Evolutionary conservation across 2,329 filamentous ascomycete species (phyloP).

Genomic region (Fusarium poae): DNA sequence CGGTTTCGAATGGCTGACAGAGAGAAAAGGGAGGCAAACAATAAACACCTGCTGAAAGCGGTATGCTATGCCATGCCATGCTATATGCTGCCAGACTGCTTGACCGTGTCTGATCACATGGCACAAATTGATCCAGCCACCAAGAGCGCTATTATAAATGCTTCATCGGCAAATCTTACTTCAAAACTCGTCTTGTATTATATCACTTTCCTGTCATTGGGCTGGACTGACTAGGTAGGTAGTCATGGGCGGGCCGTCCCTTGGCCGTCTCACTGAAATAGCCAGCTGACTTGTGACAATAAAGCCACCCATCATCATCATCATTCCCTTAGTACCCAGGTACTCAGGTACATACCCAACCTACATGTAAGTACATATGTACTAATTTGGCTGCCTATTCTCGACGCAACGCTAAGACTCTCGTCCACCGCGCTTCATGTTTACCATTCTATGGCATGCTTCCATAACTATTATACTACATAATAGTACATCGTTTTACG

Average conservation of each 20-base stretch:
- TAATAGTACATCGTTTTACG: conserved; percentile 13
- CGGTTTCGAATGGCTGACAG: conserved; percentile 18
- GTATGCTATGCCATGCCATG: background rate
- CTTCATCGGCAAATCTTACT: conserved; percentile 20
- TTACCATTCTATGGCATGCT: conserved; percentile 24
- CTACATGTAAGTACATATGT: background rate
- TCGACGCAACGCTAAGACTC: conserved; percentile 34
- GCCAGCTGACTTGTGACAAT: conserved; percentile 37
- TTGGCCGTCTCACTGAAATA: conserved; percentile 41
- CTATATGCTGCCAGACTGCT: conserved; percentile 1
- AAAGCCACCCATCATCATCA: background rate
- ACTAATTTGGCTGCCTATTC: conserved; percentile 17
- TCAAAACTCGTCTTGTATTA: conserved; percentile 3
- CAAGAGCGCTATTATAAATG: conserved; percentile 1
- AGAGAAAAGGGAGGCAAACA: background rate
- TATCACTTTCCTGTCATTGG: conserved; percentile 21
- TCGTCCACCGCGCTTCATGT: conserved; percentile 19
- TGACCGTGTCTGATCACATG: conserved; percentile 24
- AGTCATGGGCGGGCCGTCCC: conserved; percentile 48
- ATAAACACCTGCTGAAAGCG: conserved; percentile 27
- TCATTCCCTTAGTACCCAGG: background rate
- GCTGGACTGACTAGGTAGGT: conserved; percentile 19
- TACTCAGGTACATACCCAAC: background rate
- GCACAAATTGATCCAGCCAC: conserved; percentile 1
- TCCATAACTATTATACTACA: conserved; percentile 1